Evolutionary conservation across 2,329 filamentous ascomycete species (phyloP), one percentile per base, ranked within the genome.

Genomic region (Aspergillus quadricinctus): DNA sequence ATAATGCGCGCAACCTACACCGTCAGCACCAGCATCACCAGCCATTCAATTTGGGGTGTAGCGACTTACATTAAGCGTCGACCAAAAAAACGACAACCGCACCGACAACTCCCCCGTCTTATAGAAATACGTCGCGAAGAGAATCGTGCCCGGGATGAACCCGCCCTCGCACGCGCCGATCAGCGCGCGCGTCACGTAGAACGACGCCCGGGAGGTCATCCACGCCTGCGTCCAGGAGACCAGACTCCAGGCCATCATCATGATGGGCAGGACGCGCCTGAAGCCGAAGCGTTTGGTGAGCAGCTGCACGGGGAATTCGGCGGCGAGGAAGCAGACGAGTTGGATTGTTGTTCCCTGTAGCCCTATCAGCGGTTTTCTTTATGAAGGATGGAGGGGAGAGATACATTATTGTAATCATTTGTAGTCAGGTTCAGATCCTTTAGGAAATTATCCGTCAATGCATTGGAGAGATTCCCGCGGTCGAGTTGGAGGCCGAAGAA

Each of bases 281-380:
- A 77, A 77, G 0, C 78, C 77, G 8, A 76, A 64, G 50, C 76
- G 75, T 60, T 80, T 80, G 43, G 75, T 77, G 21, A 79, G 72
- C 6, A 80, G 70, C 48, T 79, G 77, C 0, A 76, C 77, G 0
- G 78, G 78, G 17, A 80, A 66, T 50, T 78, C 77, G 1, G 77
- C 76, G 2, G 63, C 56, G 1, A 68, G 56, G 49, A 67, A 68
- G 54, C 59, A 64, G 8, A 68, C 45, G 2, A 65, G 53, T 49
- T 66, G 64, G 35, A 68, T 65, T 17, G 65, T 65, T 6, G 54
- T 58, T 9, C 67, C 67, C 64, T 66, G 21, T 3, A 6, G 4
- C 11, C 5, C 3, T 4, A 6, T n/a, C 14, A 46, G 17, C 19
- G 9, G 19, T 6, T 5, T 43, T 5, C n/a, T 41, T 11, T 11